Evolutionary conservation across 148 eudicot genomes (phyloP), one percentile per base, ranked within the genome.

Genomic region (Amaranthus cruentus): DNA sequence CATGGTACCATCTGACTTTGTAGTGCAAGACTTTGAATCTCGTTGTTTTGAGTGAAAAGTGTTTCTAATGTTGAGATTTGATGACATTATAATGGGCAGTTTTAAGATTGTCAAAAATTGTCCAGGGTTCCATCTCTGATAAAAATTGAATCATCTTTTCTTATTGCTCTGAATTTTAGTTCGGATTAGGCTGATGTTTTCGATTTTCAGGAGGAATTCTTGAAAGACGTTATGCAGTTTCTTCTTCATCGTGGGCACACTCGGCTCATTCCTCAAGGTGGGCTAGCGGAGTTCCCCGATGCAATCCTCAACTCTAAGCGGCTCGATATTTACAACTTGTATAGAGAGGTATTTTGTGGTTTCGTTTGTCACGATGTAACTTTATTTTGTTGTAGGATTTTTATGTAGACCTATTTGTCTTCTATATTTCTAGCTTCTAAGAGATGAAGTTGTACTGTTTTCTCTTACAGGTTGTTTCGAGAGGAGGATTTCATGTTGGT

Each of bases 401-500:
- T 18, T 38, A n/a, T 5, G 12, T 44, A 46, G 57, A n/a, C 13
- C 54, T 48, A 42, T 47, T 54, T 44, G 15, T 65, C 42, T 74
- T 55, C 52, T 9, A 6, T 57, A 44, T 28, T 9, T 44, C 46
- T 7, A 56, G 56, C 42, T 10, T 6, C 28, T 8, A 66, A 7
- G 13, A 57, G 44, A 38, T 62, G 66, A 50, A 65, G 50, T 70
- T 72, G 46, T 49, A 6, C 18, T 77, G 58, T 58, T 48, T 56
- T 47, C 44, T 69, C 68, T 77, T 55, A 71, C 80, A 95, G 98
- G 98, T 95, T 74, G 98, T 95, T 78, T 88, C 98, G 60, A 85
- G 98, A 81, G 98, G 98, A n/a, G 98, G 98, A 51, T 95, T 95
- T 80, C 93, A 95, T 76, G 98, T 95, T 79, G 97, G 98, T 81